Evolutionary conservation across 139 green algal species (phyloP), one percentile per base, ranked within the genome.

Genomic region (Trebouxia sp.): DNA sequence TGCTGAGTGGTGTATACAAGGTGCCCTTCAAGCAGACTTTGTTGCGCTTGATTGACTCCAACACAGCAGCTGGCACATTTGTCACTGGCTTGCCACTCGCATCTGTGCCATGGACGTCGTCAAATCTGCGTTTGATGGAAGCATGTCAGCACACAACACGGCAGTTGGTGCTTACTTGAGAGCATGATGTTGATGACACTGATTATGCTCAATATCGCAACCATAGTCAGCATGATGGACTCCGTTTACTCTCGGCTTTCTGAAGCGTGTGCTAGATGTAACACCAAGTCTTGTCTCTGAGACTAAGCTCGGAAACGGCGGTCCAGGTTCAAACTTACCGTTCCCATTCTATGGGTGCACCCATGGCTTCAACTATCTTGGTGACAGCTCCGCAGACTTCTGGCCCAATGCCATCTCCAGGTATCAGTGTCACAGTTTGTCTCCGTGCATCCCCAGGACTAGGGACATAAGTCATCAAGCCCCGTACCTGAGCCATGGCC

Each of bases 391-490:
- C 76, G 42, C 65, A 78, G 41, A 98, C 97, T 70, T 99, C 96
- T 1, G 95, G 96, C 5, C 96, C 94, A 67, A 98, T 96, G 51
- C 95, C 92, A 81, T 96, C 92, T 26, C 92, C 93, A 43, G 83
- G 85, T 30, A 92, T 90, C 8, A 92, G 37, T 20, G 82, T 85
- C 9, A 85, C 67, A n/a, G 43, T 79, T 39, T 83, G 82, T 38
- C 51, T 45, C 20, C 42, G 76, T 20, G 76, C 82, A 76, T 83
- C 82, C 5, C 55, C 76, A 7, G 55, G 51, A 30, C 32, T 53
- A 3, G 82, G 82, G 5, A 85, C 82, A 42, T 85, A 85, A 11
- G 75, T 80, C 35, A 85, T 83, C n/a, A 81, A 58, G 30, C 30
- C 22, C 24, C 82, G 38, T 15, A 41, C 76, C 82, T 85, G 82